Evolutionary conservation across 2,329 filamentous ascomycete genomes (phyloP).

Genomic region (Zasmidium angulare): DNA sequence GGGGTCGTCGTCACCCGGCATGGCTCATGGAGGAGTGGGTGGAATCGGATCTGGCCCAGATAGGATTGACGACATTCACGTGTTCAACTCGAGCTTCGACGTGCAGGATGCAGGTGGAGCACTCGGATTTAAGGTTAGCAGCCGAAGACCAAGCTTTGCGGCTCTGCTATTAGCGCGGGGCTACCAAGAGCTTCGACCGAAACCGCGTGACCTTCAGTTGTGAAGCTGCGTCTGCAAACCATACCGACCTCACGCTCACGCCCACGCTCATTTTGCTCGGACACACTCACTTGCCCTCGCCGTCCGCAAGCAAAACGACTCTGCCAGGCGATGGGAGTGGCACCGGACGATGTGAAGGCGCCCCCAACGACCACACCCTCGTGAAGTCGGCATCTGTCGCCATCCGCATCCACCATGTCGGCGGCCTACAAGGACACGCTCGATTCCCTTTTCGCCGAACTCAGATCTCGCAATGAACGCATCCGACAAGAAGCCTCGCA

Average conservation of each 20-base stretch:
- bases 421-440: slow-evolving; percentile 32
- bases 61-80: not conserved
- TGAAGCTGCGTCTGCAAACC: not conserved
- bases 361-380: slow-evolving; percentile 1
- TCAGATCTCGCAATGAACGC: slow-evolving; percentile 30
- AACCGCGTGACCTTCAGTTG: not conserved
- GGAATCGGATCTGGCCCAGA: too few species aligned
- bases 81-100: not conserved
- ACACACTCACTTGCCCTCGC: not conserved
- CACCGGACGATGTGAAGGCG: slow-evolving; percentile 8
- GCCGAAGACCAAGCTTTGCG: not conserved
- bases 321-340: slow-evolving; percentile 1
- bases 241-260: too few species aligned
- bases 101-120: too few species aligned
- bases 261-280: not conserved
- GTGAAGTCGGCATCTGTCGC: slow-evolving; percentile 10
- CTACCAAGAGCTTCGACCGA: not conserved
- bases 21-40: not conserved
- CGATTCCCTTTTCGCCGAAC: slow-evolving; percentile 32
- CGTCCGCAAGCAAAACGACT: not conserved
- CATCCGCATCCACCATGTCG: slow-evolving; percentile 25
- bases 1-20: slow-evolving; percentile 24
- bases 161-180: not conserved
- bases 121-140: too few species aligned
- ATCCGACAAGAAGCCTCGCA: slow-evolving; percentile 30